These are phyloP conservation scores for Penicillium alfredii DNA, from an alignment of 495 filamentous ascomycete species.

Conservation along the genomic window DNA sequence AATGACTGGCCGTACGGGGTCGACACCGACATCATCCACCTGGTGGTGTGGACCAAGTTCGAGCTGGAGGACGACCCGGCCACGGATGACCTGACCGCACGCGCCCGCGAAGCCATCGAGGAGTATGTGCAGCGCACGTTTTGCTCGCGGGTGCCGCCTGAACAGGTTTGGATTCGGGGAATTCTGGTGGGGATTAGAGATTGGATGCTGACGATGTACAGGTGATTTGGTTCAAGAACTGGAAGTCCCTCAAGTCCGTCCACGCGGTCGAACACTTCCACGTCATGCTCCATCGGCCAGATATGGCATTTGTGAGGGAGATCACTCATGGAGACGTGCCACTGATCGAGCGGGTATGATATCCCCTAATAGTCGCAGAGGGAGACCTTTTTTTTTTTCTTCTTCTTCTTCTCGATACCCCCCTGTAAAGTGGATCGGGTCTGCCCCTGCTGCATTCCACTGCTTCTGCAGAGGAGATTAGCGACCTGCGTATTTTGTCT, in stretches of 20 bases:
- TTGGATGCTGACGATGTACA: slow-evolving; percentile 22
- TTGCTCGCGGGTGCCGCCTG: slow-evolving; percentile 39
- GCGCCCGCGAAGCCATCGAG: slow-evolving; percentile 59
- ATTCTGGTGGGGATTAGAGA: too few relatives aligned
- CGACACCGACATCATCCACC: slow-evolving; percentile 66
- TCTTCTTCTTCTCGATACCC: too few relatives aligned
- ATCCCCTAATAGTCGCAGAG: neutral
- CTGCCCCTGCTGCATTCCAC: too few relatives aligned
- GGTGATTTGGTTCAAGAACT: slow-evolving; percentile 90
- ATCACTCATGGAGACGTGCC: slow-evolving; percentile 73
- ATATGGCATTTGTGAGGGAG: slow-evolving; percentile 59
- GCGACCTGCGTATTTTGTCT: too few relatives aligned
- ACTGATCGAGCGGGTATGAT: slow-evolving; percentile 31
- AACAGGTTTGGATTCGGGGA: slow-evolving; percentile 28
- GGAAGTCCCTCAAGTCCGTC: slow-evolving; percentile 72
- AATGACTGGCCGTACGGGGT: slow-evolving; percentile 93
- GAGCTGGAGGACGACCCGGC: slow-evolving; percentile 58
- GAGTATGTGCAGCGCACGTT: slow-evolving; percentile 62
- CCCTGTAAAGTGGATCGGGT: too few relatives aligned
- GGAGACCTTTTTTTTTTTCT: too few relatives aligned
- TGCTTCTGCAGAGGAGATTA: too few relatives aligned
- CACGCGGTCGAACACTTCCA: slow-evolving; percentile 93
- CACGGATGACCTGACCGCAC: slow-evolving; percentile 60
- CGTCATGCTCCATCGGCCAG: slow-evolving; percentile 77
- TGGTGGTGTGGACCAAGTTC: slow-evolving; percentile 93